Evolutionary conservation across 2,329 filamentous ascomycete genomes (phyloP), one percentile per base, ranked within the genome.

Genomic region (Alternaria panax): DNA sequence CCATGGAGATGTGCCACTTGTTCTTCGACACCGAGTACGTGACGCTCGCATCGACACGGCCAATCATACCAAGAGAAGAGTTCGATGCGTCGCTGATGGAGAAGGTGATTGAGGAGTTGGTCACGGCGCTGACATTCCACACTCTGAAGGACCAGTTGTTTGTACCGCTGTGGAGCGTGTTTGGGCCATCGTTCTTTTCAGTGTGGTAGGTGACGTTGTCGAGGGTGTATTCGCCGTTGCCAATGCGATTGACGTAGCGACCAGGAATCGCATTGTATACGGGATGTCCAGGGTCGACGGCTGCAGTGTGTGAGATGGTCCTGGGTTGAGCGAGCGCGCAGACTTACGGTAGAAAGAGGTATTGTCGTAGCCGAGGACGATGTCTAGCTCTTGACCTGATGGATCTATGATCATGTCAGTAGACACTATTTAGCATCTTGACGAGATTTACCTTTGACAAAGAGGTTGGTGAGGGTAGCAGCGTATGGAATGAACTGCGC

Each of bases 401-500:
- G 73, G 69, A 51, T 74, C 73, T 75, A 22, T 40, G 14, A 11
- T 11, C 38, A 9, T 46, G 30, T 73, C 22, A 73, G 64, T 34
- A 52, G 27, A 5, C 0, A 5, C 2, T 14, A 8, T 41, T 14
- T 7, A 30, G 6, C 30, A n/a, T 18, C 0, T 5, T 11, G 25
- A n/a, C 2, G 7, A 1, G 50, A 24, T 42, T 48, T 60, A 71
- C 73, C 70, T 62, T 73, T 72, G 32, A 76, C 73, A 40, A 69
- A 76, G 20, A 76, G 67, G 47, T 76, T 76, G 53, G 73, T 76
- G 51, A 76, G 63, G 9, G 73, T 74, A 8, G 72, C 73, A 30
- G 59, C 73, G 54, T 76, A 76, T 0, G 73, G 73, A 55, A 76
- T 76, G 65, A 76, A 76, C 59, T 76, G 73, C 36, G 73, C 73